These are phyloP conservation scores for Phytopythium vexans DNA, from an alignment of 352 stramenopile species.

Conservation along the genomic window DNA sequence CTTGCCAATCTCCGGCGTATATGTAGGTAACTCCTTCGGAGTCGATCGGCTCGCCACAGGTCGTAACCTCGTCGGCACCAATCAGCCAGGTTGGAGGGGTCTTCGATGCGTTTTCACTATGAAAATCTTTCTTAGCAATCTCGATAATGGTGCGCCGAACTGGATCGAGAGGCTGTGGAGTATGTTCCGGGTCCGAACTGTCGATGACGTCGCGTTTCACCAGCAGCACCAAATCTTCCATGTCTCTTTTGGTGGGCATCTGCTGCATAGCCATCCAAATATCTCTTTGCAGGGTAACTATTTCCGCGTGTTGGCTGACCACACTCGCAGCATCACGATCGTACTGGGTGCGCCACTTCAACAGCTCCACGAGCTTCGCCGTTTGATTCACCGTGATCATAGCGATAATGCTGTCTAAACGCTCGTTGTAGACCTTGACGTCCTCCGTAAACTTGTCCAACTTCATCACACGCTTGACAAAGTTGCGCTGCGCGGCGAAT, in stretches of 20 bases:
- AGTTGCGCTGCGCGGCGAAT: conserved; percentile 8
- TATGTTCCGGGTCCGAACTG: not conserved
- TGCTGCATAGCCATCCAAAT: conserved; percentile 12
- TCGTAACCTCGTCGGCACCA: conserved; percentile 4
- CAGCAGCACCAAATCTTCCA: conserved; percentile 10
- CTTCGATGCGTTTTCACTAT: not conserved
- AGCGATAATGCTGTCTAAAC: conserved; percentile 9
- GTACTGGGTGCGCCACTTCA: conserved; percentile 14
- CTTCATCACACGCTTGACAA: conserved; percentile 10
- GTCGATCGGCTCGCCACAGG: conserved; percentile 6
- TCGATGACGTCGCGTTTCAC: conserved; percentile 17
- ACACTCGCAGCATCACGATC: conserved; percentile 3
- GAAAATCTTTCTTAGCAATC: conserved; percentile 9
- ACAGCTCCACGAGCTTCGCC: conserved; percentile 4
- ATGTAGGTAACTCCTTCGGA: conserved; percentile 8
- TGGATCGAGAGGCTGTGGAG: conserved; percentile 1
- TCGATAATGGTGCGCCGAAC: conserved; percentile 6
- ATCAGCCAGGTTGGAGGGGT: conserved; percentile 10
- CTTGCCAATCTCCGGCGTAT: conserved; percentile 18
- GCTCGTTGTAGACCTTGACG: conserved; percentile 17
- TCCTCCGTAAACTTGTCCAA: conserved; percentile 11
- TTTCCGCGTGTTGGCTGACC: not conserved
- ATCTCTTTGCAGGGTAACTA: conserved; percentile 2
- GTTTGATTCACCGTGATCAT: conserved; percentile 6
- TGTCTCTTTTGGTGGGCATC: not conserved